phyloP scores from a whole-genome alignment of 2,329 filamentous ascomycete genomes.

The Botrytis byssoidea region DNA sequence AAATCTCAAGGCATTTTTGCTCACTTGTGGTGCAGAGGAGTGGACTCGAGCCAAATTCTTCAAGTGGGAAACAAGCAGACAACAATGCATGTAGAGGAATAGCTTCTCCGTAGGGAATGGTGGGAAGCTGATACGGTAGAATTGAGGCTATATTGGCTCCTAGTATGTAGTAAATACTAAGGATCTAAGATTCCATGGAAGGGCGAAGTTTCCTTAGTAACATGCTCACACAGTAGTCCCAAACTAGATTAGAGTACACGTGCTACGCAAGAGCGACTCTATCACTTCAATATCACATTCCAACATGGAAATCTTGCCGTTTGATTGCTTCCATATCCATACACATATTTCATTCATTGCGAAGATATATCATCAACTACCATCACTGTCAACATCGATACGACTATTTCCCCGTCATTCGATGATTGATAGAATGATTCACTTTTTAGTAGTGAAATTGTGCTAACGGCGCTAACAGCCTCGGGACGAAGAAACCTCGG shows the following conservation, averaged over 20 bases:
- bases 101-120: too few relatives aligned
- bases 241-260: not conserved
- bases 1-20: too few relatives aligned
- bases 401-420: not conserved
- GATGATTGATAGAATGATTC: not conserved
- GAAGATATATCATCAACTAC: not conserved
- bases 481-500: not conserved
- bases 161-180: too few relatives aligned
- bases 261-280: not conserved
- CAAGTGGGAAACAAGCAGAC: too few relatives aligned
- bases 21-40: too few relatives aligned
- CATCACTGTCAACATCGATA: not conserved
- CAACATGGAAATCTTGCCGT: not conserved
- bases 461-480: not conserved
- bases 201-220: not conserved
- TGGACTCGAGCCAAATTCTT: too few relatives aligned
- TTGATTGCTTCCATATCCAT: not conserved
- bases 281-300: not conserved
- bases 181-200: too few relatives aligned
- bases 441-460: not conserved
- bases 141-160: too few relatives aligned
- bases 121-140: too few relatives aligned
- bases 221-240: not conserved
- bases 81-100: too few relatives aligned
- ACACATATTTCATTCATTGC: not conserved